Base-by-base conservation (phyloP, 2,329 filamentous ascomycete genomes). In the Hymenoscyphus albidus region DNA sequence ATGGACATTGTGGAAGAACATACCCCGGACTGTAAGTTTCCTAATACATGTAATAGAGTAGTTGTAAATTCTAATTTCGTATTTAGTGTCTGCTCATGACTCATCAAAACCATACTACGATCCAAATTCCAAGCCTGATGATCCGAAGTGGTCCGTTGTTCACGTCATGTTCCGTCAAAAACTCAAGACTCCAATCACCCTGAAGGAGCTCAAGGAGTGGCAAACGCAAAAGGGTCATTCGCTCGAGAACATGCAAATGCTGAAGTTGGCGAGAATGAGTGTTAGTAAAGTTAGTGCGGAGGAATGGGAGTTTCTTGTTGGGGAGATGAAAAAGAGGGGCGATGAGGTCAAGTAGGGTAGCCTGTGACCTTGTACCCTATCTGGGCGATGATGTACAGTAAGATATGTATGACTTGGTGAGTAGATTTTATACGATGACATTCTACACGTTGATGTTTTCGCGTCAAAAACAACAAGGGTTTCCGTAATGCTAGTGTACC, bases 1-100 rank as follows among this genome's bases (percentile, higher is more conserved):
- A 93, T 97, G 90, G 90, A 95, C 73, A 90, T 99, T 68, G 93
- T 96, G 16, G 83, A 86, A 69, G 93, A 97, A 74, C 90, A 92
- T 70, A 88, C 89, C 1, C 84, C 91, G 9, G 95, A 99, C 72
- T 79, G 90, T 91, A 78, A 71, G 84, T 61, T 54, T 57, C 9
- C 51, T 18, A 18, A 5, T 12, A 27, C 12, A 54, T 22, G 7
- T 22, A 22, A 22, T 22, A 13, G 22, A 18, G 22, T 12, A 27
- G 9, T 27, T 4, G 22, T 3, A 27, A 12, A 27, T 22, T 22
- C 48, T 54, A 54, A 54, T 27, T 3, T 4, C 22, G 22, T 54
- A 61, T 32, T 58, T 44, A 74, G 70, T 72, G 35, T 70, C 87
- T 31, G 90, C 90, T 2, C 90, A 91, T 65, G 86, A 95, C 70